These are phyloP conservation scores for Crithidia acanthocephali DNA, from an alignment of 208 protist species.

Conservation along the genomic window DNA sequence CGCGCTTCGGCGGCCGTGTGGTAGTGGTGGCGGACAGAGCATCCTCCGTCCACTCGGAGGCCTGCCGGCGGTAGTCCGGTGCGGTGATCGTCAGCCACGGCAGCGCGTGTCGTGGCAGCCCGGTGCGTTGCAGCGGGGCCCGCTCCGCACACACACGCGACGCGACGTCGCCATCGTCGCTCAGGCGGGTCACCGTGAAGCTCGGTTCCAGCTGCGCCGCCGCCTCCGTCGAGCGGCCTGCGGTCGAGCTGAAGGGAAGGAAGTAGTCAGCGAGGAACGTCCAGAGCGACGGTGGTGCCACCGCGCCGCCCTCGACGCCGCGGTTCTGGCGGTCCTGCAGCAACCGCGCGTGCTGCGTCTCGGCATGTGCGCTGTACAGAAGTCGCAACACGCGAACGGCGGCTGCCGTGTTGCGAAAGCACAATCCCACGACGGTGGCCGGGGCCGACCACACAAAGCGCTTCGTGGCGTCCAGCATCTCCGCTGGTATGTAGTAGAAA, in stretches of 20 bases:
- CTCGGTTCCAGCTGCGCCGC: neutral
- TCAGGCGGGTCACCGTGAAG: neutral
- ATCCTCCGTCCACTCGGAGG: neutral
- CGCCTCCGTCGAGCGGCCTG: no score
- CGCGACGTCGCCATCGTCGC: neutral
- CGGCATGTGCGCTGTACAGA: neutral
- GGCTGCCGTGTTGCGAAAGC: neutral
- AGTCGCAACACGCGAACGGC: neutral
- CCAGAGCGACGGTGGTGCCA: neutral
- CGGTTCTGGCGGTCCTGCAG: slow-evolving; percentile 19
- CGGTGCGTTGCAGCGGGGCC: neutral
- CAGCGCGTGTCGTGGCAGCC: slow-evolving; percentile 5
- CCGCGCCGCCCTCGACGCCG: neutral
- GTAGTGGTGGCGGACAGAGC: no score
- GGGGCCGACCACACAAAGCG: neutral
- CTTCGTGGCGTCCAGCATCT: neutral
- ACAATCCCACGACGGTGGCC: neutral
- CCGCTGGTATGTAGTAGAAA: neutral
- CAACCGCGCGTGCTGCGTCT: neutral
- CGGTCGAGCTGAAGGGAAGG: neutral
- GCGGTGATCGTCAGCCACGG: slow-evolving; percentile 8
- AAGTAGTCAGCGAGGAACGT: neutral
- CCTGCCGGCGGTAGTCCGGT: neutral
- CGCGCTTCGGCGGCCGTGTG: no score
- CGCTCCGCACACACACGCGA: neutral